Evolutionary conservation across 164 flowering plant genomes (phyloP), one percentile per base, ranked within the genome.

Genomic region (Euptelea pleiosperma): DNA sequence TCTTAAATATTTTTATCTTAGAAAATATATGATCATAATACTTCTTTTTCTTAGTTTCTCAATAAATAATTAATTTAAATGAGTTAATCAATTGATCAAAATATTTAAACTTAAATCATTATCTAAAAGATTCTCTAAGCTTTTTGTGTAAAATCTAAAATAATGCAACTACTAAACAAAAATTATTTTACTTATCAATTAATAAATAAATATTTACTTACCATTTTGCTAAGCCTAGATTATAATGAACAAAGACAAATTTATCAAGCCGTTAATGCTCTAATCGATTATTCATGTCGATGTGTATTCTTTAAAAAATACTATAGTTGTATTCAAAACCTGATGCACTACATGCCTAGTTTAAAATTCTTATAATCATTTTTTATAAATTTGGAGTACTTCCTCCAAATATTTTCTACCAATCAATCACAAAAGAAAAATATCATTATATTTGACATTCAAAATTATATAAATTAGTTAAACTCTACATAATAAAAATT

Each of bases 311-410:
- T 41, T 41, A 16, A 16, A 41, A 41, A 41, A 41, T 18, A 41
- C 44, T 41, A 16, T 6, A 41, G 4, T 41, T 41, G 15, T 18
- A 18, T 18, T 41, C 44, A 41, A 16, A 41, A 41, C 44, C 22
- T n/a, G 44, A 41, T n/a, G 44, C 18, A 3, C 6, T 41, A 18
- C 44, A 41, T 15, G 44, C 19, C 19, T 45, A 26, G 28, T 26
- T 45, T 19, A 45, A 4, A 4, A 45, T 45, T 19, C 22, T 8
- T 6, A 45, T 45, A 45, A 26, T 26, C 28, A 45, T 19, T 45
- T 45, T n/a, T 45, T 45, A 26, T 26, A 45, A 22, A 45, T 45
- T 45, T 22, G 49, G 49, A 9, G 49, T 26, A 45, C 49, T 45
- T 19, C 28, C 14, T 41, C 44, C 44, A 45, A 45, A 45, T 3